Conservation (phyloP, 768 basidiomycete genomes). For the Lentinula edodes region DNA sequence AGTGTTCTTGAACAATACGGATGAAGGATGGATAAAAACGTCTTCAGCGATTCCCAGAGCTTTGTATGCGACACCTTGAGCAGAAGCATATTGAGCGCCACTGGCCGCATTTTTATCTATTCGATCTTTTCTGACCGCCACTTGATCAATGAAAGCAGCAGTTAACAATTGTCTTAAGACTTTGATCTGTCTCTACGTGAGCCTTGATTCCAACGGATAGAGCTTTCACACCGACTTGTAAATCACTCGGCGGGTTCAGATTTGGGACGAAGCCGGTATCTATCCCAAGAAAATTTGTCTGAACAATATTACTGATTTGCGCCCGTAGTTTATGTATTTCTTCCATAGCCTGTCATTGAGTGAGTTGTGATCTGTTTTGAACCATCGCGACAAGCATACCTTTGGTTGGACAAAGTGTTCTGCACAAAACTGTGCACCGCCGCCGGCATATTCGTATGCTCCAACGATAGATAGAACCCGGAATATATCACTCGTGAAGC, state of each 20-base stretch:
- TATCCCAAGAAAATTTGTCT: conserved; percentile 64
- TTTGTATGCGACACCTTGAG: conserved; percentile 77
- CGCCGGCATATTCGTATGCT: conserved; percentile 90
- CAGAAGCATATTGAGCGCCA: conserved; percentile 67
- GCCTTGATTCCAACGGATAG: background rate
- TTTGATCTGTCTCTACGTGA: conserved; percentile 59
- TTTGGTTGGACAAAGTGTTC: conserved; percentile 90
- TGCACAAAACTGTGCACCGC: conserved; percentile 72
- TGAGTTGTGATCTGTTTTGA: background rate
- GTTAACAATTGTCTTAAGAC: conserved; percentile 82
- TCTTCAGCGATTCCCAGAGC: conserved; percentile 79
- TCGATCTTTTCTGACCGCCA: conserved; percentile 87
- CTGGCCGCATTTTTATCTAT: conserved; percentile 50
- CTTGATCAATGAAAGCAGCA: conserved; percentile 91
- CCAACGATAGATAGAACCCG: conserved; percentile 90
- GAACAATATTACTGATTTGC: conserved; percentile 84
- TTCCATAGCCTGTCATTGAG: conserved; percentile 77
- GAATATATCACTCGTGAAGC: conserved; percentile 79
- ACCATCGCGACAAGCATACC: conserved; percentile 33
- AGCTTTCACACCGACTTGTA: conserved; percentile 49
- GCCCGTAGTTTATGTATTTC: conserved; percentile 94
- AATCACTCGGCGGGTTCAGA: conserved; percentile 69
- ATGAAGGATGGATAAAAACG: conserved; percentile 89
- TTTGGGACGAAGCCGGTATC: conserved; percentile 58
- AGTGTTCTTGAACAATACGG: conserved; percentile 57